phyloP scores from a whole-genome alignment of 768 basidiomycete genomes.

The Mycena capillaripes region DNA sequence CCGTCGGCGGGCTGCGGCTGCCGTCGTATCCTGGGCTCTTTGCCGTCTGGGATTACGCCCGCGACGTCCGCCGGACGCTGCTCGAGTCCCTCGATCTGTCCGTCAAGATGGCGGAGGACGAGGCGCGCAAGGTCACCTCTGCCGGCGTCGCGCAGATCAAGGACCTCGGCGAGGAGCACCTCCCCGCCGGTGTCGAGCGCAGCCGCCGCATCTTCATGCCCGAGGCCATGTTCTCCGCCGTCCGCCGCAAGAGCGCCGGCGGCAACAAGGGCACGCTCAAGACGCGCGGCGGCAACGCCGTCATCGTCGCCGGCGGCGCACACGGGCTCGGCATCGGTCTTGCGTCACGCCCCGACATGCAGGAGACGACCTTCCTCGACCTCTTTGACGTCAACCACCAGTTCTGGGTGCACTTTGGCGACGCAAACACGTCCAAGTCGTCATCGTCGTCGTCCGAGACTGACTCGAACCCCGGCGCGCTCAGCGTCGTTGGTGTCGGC shows the following conservation, averaged over 20 bases:
- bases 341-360: constrained; percentile 80
- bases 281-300: constrained; percentile 53
- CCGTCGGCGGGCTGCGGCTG: constrained; percentile 73
- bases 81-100: constrained; percentile 86
- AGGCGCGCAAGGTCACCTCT: constrained; percentile 78
- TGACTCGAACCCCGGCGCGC: constrained; percentile 66
- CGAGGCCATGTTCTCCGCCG: constrained; percentile 94
- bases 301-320: constrained; percentile 82
- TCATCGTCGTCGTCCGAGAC: constrained; percentile 48
- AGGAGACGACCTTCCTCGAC: constrained; percentile 86
- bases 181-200: constrained; percentile 87
- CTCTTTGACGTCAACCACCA: constrained; percentile 90
- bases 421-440: constrained; percentile 50
- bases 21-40: constrained; percentile 89
- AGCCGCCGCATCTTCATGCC: constrained; percentile 91
- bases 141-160: constrained; percentile 76
- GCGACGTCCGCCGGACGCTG: constrained; percentile 82
- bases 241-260: constrained; percentile 54
- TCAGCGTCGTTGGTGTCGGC: constrained; percentile 81
- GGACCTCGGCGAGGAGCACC: constrained; percentile 79
- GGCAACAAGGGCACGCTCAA: constrained; percentile 58
- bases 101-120: constrained; percentile 85
- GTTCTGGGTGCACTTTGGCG: constrained; percentile 79
- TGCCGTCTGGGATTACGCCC: constrained; percentile 88
- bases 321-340: constrained; percentile 89